phyloP scores from a whole-genome alignment of 1,139 yeast species.

The Hyphopichia fennica region DNA sequence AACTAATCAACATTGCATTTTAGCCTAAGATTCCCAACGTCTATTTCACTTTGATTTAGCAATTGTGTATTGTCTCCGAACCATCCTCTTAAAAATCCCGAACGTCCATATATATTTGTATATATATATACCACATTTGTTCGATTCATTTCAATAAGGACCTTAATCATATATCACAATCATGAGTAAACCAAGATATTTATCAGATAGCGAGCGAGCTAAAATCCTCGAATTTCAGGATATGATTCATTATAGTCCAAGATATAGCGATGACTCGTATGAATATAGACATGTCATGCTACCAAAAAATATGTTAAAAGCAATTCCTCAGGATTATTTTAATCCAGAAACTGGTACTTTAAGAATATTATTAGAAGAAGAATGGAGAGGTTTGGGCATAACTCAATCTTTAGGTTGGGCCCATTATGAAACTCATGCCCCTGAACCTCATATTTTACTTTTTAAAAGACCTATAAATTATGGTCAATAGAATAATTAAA shows the following conservation, averaged over 20 bases:
- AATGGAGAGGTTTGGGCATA: slow-evolving; percentile 98
- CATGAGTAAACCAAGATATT: slow-evolving; percentile 58
- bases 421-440: slow-evolving; percentile 97
- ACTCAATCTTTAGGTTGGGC: slow-evolving; percentile 98
- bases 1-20: too few relatives aligned
- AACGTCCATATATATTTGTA: too few relatives aligned
- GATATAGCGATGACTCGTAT: slow-evolving; percentile 85
- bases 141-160: too few relatives aligned
- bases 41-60: too few relatives aligned
- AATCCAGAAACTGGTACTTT: slow-evolving; percentile 94
- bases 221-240: slow-evolving; percentile 90
- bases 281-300: slow-evolving; percentile 93
- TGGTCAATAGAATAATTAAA: slow-evolving; percentile 16
- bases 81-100: too few relatives aligned
- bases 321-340: slow-evolving; percentile 94
- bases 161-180: not conserved
- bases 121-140: too few relatives aligned
- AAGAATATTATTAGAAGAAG: slow-evolving; percentile 88
- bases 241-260: slow-evolving; percentile 89
- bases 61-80: too few relatives aligned
- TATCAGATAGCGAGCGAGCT: slow-evolving; percentile 81
- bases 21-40: too few relatives aligned
- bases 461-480: slow-evolving; percentile 68
- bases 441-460: slow-evolving; percentile 94
- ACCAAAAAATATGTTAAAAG: slow-evolving; percentile 94